Base-by-base conservation (phyloP, 805 yeast species). In the Yarrowia sp. region DNA sequence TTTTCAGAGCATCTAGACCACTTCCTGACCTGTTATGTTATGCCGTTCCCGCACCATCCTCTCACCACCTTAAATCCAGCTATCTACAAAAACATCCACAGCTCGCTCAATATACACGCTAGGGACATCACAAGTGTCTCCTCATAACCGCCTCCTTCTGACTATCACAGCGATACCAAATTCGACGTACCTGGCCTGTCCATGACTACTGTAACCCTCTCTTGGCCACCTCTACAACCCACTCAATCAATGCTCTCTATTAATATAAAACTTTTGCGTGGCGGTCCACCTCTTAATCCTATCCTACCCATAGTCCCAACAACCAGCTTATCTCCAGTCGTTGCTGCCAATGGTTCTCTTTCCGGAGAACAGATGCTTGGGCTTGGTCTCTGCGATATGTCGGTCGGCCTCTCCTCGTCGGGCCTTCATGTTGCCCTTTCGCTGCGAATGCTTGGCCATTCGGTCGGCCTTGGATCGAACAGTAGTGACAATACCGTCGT, bases 361-460 rank as follows among this genome's bases (percentile, higher is more conserved):
- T 80, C 99, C 99, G 72, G 91, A 80, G 81, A 88, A 89, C 83
- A 95, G 82, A 80, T 95, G 99, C 82, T 92, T 93, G 68, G 98
- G 97, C 80, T 90, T 78, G 67, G 90, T 80, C 62, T 89, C 95
- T 64, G 92, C 84, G 66, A 85, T 81, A 76, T 91, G 96, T 78
- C 98, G 87, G 79, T 95, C 99, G 74, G 90, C 89, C 81, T 95
- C 99, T 81, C 98, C 97, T 70, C 86, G 89, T 78, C 96, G 87
- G 46, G 98, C 97, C 73, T 82, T 78, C 81, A 92, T 87, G 79
- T 92, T 90, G 81, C 98, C 86, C 74, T 89, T 96, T 79, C 97
- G 87, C 84, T 97, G 90, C 77, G 90, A 92, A 71, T 90, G 77
- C 81, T 92, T 92, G 74, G 85, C 88, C 79, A 92, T 80, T 82